Percentiles rank a stretch among this genome's conserved stretches.
Conservation (phyloP, 345 rosid genomes). For the Rhizophora mangle region DNA sequence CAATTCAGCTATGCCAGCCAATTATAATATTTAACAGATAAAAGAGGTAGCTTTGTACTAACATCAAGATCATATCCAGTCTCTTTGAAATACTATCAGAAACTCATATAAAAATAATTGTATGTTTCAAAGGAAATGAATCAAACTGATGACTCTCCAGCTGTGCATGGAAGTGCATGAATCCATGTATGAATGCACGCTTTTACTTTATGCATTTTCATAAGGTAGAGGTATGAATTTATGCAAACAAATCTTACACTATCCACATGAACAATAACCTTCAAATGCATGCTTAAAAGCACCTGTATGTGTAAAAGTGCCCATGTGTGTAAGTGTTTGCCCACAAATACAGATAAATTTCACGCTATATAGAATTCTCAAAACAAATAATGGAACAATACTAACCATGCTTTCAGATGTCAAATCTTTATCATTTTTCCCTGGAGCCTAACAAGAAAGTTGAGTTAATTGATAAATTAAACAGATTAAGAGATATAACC, state of each 20-base stretch:
- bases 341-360: not conserved
- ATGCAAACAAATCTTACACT: too few species aligned
- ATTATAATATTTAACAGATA: too few species aligned
- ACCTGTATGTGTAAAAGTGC: not conserved
- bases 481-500: constrained; percentile 4
- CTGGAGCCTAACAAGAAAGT: constrained; percentile 62
- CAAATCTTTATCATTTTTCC: constrained; percentile 90
- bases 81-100: not conserved
- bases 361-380: constrained; percentile 2
- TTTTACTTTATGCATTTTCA: too few species aligned
- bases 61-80: too few species aligned
- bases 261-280: too few species aligned
- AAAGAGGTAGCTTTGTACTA: too few species aligned
- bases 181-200: too few species aligned
- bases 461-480: constrained; percentile 13
- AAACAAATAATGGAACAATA: constrained; percentile 21
- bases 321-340: not conserved
- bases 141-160: not conserved
- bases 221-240: too few species aligned
- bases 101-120: not conserved
- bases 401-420: constrained; percentile 95
- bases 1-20: too few species aligned
- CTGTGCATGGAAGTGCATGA: too few species aligned
- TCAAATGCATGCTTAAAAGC: not conserved
- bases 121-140: not conserved